These are phyloP conservation scores for Persicaria maculosa DNA, from an alignment of 148 eudicot genomes.

Conservation along the genomic window DNA sequence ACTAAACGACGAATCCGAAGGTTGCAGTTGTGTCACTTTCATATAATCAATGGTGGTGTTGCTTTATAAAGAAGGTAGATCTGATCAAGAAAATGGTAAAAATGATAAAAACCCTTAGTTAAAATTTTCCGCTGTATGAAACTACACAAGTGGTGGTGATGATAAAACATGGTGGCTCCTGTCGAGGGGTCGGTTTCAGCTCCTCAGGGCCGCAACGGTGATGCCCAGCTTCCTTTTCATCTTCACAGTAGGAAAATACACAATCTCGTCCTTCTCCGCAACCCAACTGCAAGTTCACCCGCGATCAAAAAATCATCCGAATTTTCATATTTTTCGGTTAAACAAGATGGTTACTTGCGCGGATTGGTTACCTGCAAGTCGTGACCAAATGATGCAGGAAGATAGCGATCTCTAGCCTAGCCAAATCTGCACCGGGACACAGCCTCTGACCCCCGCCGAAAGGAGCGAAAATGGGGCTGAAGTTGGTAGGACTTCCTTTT, in stretches of 20 bases:
- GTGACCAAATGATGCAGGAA: constrained; percentile 89
- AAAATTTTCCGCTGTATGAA: too few relatives aligned
- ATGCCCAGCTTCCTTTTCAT: constrained; percentile 75
- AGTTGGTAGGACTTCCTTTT: constrained; percentile 34
- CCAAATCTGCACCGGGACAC: constrained; percentile 82
- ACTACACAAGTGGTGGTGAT: too few relatives aligned
- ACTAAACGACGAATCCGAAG: background rate
- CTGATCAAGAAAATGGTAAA: background rate
- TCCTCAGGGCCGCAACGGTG: constrained; percentile 28
- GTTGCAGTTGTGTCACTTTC: background rate
- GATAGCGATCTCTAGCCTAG: constrained; percentile 82
- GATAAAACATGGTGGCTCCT: background rate
- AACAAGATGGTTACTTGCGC: background rate
- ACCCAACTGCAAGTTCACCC: constrained; percentile 50
- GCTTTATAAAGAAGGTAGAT: background rate
- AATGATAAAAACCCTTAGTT: background rate
- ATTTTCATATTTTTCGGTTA: background rate
- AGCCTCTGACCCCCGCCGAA: constrained; percentile 97
- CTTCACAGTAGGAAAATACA: constrained; percentile 83
- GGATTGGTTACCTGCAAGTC: constrained; percentile 43
- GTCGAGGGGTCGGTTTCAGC: background rate
- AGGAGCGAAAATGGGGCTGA: constrained; percentile 58
- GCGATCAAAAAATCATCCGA: background rate
- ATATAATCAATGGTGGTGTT: background rate
- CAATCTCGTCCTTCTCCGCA: constrained; percentile 69